Conservation (phyloP, 2,329 filamentous ascomycete genomes). For the Cercospora zeina region DNA sequence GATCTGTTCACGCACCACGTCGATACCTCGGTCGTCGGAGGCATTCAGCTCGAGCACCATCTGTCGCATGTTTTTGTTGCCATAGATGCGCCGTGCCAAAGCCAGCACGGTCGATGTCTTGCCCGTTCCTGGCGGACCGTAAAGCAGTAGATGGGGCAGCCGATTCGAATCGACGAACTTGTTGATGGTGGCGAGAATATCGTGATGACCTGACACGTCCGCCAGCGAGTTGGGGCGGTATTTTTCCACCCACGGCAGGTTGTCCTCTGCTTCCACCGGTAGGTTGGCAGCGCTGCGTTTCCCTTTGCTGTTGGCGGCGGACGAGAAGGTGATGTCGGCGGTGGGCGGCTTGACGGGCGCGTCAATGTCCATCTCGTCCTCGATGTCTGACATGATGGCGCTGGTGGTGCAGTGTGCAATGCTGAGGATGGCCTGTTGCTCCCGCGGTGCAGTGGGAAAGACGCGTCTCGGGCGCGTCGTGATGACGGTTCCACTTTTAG, state of each 20-base stretch:
- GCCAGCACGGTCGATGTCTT: slow-evolving; percentile 97
- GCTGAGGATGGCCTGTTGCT: background rate
- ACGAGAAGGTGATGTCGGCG: slow-evolving; percentile 65
- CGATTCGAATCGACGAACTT: slow-evolving; percentile 94
- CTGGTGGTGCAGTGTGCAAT: background rate
- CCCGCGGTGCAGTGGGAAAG: background rate
- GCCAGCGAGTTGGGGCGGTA: slow-evolving; percentile 85
- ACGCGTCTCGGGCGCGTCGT: slow-evolving; percentile 15
- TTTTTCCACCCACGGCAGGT: slow-evolving; percentile 96
- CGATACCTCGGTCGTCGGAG: slow-evolving; percentile 94
- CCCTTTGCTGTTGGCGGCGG: slow-evolving; percentile 72
- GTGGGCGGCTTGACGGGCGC: slow-evolving; percentile 44
- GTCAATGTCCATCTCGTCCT: slow-evolving; percentile 67
- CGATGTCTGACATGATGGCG: slow-evolving; percentile 56
- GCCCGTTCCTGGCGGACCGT: slow-evolving; percentile 92
- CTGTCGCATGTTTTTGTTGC: slow-evolving; percentile 86
- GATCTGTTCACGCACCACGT: slow-evolving; percentile 97
- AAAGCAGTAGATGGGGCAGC: slow-evolving; percentile 91
- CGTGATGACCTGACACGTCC: slow-evolving; percentile 94
- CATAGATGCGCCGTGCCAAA: slow-evolving; percentile 90
- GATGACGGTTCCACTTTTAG: slow-evolving; percentile 6
- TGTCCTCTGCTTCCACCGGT: slow-evolving; percentile 90
- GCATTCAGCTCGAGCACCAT: slow-evolving; percentile 99
- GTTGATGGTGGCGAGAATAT: slow-evolving; percentile 96
- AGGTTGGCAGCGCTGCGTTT: slow-evolving; percentile 91